Percentiles rank a stretch among this genome's conserved stretches.
phyloP scores from a whole-genome alignment of 306 rosid species.

The Bauhinia variegata region DNA sequence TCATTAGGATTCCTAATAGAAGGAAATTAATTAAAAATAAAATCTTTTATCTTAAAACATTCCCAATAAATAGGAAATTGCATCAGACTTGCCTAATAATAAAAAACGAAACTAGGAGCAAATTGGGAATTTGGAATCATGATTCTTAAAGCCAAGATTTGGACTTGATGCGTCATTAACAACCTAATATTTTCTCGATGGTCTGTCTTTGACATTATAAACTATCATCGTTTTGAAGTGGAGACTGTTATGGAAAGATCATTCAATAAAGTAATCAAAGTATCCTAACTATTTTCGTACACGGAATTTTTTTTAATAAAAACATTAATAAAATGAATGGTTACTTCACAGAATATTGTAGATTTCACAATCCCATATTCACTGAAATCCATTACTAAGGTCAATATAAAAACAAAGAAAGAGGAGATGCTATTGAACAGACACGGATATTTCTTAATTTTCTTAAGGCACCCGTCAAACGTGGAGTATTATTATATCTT shows the following conservation, averaged over 20 bases:
- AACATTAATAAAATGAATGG: constrained; percentile 2
- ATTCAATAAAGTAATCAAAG: background rate
- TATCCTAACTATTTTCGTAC: background rate
- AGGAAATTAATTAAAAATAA: too few species aligned
- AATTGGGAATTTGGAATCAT: too few species aligned
- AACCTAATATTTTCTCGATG: too few species aligned
- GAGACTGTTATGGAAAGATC: background rate
- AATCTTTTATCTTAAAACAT: too few species aligned
- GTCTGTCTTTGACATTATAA: constrained; percentile 5
- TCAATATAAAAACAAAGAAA: background rate
- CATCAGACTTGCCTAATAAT: too few species aligned
- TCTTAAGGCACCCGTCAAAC: background rate
- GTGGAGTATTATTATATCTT: background rate
- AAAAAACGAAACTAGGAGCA: too few species aligned
- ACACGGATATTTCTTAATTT: background rate
- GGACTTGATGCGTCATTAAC: too few species aligned
- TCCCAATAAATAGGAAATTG: too few species aligned
- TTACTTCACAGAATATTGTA: constrained; percentile 19
- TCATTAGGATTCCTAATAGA: too few species aligned
- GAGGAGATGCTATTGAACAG: background rate
- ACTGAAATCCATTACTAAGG: constrained; percentile 15
- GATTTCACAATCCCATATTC: constrained; percentile 14
- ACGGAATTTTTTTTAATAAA: background rate
- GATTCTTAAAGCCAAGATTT: too few species aligned
- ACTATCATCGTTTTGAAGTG: background rate